Base-by-base conservation (phyloP, 176 grass and related monocot genomes). In the Puccinellia tenuiflora region DNA sequence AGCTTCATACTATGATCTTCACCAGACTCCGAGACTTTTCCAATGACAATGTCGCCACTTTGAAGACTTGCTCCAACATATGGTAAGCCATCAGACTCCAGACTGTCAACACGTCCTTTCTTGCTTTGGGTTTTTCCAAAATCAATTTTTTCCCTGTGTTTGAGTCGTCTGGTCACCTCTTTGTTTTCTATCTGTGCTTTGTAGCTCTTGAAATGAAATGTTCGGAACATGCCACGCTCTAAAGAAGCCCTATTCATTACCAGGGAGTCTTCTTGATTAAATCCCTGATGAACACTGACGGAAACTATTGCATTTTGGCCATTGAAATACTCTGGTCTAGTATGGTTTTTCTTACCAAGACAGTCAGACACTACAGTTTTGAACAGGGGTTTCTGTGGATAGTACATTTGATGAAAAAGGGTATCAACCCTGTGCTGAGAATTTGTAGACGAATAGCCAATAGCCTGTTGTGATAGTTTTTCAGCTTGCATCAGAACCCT, bases 221-320 rank as follows among this genome's bases (percentile, higher is more conserved):
- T 94, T 13, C 89, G 72, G 42, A 94, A 97, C 94, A 97, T 85
- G 53, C 94, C 91, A 62, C 94, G 87, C 59, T 97, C 94, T 75
- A 97, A 56, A 65, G 94, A 97, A 66, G 94, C 55, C 78, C 81
- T 94, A 85, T 97, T 97, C 86, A 97, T 75, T 39, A 97, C 92
- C 30, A 97, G 81, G 29, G 95, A 94, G 83, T 97, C 90, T 87
- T 97, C 95, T 85, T 97, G 92, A 57, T 94, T 97, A 85, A 89
- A 97, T 61, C 92, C 95, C 67, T 94, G 88, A 88, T 97, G 92
- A 86, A 97, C 75, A 14, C 85, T 92, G 18, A 97, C 71, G 7
- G 92, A 89, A 5, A 94, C 90, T 87, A 97, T 92, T 79, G 92
- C 86, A 76, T 97, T 94, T 81, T 97, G 92, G 7, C 95, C 92